These are phyloP conservation scores for Gynochthodes officinalis DNA, from an alignment of 257 asterid species.

Conservation along the genomic window DNA sequence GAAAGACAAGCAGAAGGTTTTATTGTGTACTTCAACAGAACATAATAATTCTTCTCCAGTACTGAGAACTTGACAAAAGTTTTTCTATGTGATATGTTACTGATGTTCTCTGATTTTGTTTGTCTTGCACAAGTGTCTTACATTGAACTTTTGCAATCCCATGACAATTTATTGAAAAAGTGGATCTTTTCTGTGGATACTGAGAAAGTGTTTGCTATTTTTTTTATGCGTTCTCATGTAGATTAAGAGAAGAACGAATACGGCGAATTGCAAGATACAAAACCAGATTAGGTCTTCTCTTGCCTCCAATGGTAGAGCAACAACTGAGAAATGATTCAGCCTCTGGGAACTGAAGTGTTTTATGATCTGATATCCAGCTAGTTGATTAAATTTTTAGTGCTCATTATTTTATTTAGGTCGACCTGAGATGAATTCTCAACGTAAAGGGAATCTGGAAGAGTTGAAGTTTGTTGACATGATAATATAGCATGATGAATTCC, in stretches of 20 bases:
- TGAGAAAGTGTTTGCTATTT: background rate
- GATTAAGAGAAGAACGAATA: conserved; percentile 79
- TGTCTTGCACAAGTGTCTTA: background rate
- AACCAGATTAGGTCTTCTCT: conserved; percentile 74
- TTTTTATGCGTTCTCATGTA: conserved; percentile 33
- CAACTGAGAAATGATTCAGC: conserved; percentile 52
- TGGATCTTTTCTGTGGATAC: background rate
- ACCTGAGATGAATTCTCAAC: background rate
- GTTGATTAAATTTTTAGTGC: background rate
- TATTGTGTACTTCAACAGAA: background rate
- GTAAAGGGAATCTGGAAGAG: background rate
- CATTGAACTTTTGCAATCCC: background rate
- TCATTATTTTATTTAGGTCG: conserved; percentile 1
- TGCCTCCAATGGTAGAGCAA: conserved; percentile 81
- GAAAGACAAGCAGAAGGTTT: background rate
- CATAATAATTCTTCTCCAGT: background rate
- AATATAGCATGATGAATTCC: background rate
- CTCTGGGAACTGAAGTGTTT: conserved; percentile 42
- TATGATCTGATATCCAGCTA: background rate
- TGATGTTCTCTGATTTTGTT: background rate
- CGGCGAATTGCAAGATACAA: conserved; percentile 74
- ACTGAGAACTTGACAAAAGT: background rate
- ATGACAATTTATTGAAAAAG: background rate
- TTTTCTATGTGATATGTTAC: background rate
- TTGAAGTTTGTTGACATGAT: conserved; percentile 1